Conservation (phyloP, 768 basidiomycete genomes). For the Mycena haematopus region DNA sequence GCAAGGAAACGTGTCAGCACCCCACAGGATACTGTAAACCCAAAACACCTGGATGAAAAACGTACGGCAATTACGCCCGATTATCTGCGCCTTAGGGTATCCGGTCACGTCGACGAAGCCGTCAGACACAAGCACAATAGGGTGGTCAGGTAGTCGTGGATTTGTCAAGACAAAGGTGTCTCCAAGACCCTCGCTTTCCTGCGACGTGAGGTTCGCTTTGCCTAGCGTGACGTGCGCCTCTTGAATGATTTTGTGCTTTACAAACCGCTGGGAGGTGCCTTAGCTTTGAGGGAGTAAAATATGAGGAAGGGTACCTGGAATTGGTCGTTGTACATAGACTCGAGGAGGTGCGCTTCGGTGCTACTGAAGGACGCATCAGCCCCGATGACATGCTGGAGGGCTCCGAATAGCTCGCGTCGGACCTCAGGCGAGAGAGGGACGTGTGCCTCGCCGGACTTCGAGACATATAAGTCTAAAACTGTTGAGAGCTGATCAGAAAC, state of each 20-base stretch:
- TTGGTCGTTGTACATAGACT: constrained; percentile 27
- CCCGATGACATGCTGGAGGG: constrained; percentile 22
- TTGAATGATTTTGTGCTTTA: constrained; percentile 30
- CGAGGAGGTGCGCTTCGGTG: constrained; percentile 21
- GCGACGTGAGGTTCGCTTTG: constrained; percentile 21
- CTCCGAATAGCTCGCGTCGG: constrained; percentile 21
- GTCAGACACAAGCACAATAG: constrained; percentile 28
- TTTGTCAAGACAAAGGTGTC: constrained; percentile 30
- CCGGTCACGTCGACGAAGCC: constrained; percentile 29
- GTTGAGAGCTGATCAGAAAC: background rate
- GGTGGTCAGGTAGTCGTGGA: constrained; percentile 30
- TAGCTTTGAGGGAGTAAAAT: background rate
- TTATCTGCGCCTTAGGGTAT: constrained; percentile 21
- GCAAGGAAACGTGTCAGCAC: background rate
- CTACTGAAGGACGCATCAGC: constrained; percentile 9
- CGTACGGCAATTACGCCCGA: constrained; percentile 29
- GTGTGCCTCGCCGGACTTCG: background rate
- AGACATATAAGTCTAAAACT: constrained; percentile 21
- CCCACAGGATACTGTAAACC: too few relatives aligned
- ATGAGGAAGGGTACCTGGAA: constrained; percentile 11
- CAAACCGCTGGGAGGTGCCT: constrained; percentile 16
- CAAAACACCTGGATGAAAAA: background rate
- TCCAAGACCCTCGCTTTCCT: constrained; percentile 24
- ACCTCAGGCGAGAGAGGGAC: constrained; percentile 9
- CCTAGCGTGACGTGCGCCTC: constrained; percentile 28